Percentiles rank a stretch among this genome's conserved stretches.
Conservation (phyloP, 1,284 basidiomycete species). For the Ganoderma lingzhi region DNA sequence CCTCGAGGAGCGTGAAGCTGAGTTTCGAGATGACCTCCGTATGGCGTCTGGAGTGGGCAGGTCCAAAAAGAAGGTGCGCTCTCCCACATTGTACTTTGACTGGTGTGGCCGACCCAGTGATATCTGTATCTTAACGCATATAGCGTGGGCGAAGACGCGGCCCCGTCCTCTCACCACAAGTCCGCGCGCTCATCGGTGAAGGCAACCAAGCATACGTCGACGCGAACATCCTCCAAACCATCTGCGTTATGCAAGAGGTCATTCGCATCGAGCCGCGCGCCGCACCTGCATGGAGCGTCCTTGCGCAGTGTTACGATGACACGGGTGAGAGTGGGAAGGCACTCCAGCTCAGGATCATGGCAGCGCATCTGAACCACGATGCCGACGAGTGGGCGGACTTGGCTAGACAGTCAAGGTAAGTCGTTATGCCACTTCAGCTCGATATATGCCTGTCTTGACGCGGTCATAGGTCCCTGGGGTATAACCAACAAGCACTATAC, state of each 20-base stretch:
- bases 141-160: slow-evolving; percentile 50
- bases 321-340: slow-evolving; percentile 74
- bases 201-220: slow-evolving; percentile 91
- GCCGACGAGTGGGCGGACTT: slow-evolving; percentile 87
- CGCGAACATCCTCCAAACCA: slow-evolving; percentile 71
- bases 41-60: slow-evolving; percentile 74
- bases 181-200: slow-evolving; percentile 78
- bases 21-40: slow-evolving; percentile 75
- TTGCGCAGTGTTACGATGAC: slow-evolving; percentile 83
- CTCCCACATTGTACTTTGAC: neutral
- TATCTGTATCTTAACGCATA: slow-evolving; percentile 73
- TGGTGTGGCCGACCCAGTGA: neutral
- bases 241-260: slow-evolving; percentile 88
- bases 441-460: neutral
- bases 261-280: slow-evolving; percentile 94
- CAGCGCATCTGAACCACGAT: slow-evolving; percentile 74
- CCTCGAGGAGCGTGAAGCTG: slow-evolving; percentile 68
- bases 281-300: slow-evolving; percentile 83
- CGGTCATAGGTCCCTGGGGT: slow-evolving; percentile 51
- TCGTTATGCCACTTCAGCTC: neutral
- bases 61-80: slow-evolving; percentile 54
- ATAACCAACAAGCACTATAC: slow-evolving; percentile 89
- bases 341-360: slow-evolving; percentile 89
- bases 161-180: slow-evolving; percentile 81
- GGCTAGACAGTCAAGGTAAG: slow-evolving; percentile 77